These are phyloP conservation scores for Papilionanthe hybrid DNA, from an alignment of 116 monocot genomes.

Conservation along the genomic window DNA sequence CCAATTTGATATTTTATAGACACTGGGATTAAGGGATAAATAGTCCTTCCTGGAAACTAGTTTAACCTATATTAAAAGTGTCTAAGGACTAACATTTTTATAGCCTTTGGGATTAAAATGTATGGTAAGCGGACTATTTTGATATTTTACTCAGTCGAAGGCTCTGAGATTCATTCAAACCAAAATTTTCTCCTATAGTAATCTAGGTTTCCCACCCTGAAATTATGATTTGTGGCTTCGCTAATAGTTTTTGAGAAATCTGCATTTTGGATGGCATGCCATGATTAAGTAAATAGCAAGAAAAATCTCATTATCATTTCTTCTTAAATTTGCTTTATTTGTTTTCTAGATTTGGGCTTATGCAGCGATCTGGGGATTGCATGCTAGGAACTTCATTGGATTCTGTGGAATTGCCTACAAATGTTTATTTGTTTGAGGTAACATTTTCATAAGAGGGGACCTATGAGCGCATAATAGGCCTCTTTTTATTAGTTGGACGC, in stretches of 20 bases:
- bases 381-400: slow-evolving; percentile 50
- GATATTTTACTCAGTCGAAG: too few relatives aligned
- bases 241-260: not conserved
- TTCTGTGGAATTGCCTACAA: slow-evolving; percentile 15
- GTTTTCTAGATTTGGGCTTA: slow-evolving; percentile 51
- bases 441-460: slow-evolving; percentile 13
- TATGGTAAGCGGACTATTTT: too few relatives aligned
- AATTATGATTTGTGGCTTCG: not conserved
- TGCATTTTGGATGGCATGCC: not conserved
- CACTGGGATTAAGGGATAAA: too few relatives aligned
- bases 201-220: not conserved
- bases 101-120: too few relatives aligned
- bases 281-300: slow-evolving; percentile 5
- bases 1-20: too few relatives aligned
- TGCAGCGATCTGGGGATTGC: slow-evolving; percentile 54
- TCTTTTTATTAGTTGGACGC: too few relatives aligned
- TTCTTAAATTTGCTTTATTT: slow-evolving; percentile 38
- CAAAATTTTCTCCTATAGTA: not conserved
- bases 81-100: too few relatives aligned
- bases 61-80: too few relatives aligned
- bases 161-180: too few relatives aligned
- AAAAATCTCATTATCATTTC: slow-evolving; percentile 7
- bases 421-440: slow-evolving; percentile 19
- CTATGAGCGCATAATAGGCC: slow-evolving; percentile 1
- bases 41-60: too few relatives aligned